Evolutionary conservation across 257 asterid genomes (phyloP).

Genomic region (Marsdenia floribunda): DNA sequence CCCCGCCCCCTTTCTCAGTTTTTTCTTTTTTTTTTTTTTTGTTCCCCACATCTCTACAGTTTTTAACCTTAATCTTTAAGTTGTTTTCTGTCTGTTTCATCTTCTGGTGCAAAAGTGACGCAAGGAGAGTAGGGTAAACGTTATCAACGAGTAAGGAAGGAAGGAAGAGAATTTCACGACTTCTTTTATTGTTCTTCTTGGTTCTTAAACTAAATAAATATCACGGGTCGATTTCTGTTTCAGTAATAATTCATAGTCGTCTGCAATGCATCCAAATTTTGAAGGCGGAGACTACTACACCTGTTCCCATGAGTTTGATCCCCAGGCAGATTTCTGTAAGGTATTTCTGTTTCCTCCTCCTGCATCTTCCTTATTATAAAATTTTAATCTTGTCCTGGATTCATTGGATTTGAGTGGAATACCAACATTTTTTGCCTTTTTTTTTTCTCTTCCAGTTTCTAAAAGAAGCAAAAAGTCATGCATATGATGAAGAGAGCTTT

Average conservation of each 20-base stretch:
- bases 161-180: neutral
- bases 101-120: neutral
- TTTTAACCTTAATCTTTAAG: too few relatives aligned
- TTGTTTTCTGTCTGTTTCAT: conserved; percentile 3
- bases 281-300: conserved; percentile 24
- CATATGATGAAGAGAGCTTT: conserved; percentile 19
- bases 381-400: neutral
- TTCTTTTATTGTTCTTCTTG: neutral
- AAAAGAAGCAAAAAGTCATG: conserved; percentile 53
- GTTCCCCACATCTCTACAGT: too few relatives aligned
- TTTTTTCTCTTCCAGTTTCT: conserved; percentile 38
- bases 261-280: conserved; percentile 28
- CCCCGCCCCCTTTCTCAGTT: neutral
- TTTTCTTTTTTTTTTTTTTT: too few relatives aligned
- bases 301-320: conserved; percentile 48
- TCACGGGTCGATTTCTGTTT: neutral
- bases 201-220: neutral
- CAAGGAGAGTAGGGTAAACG: neutral
- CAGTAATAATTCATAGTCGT: conserved; percentile 1
- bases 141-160: neutral
- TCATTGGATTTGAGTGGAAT: neutral
- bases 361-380: neutral
- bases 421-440: neutral
- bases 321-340: conserved; percentile 51
- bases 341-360: conserved; percentile 18